Conservation (phyloP, 352 stramenopile species). For the Aphanomyces euteiches region DNA sequence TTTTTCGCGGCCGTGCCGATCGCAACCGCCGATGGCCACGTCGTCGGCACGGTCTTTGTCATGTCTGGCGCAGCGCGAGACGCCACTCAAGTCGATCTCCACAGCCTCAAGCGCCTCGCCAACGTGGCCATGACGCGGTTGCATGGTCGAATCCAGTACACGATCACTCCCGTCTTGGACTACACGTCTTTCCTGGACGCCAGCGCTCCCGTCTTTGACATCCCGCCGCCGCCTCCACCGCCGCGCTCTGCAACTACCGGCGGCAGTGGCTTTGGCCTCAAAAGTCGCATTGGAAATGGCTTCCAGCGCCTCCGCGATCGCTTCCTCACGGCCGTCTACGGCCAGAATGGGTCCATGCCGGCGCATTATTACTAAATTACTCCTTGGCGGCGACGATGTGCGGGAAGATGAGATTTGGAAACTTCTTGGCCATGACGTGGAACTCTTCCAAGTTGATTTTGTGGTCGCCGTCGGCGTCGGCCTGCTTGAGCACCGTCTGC, state of each 20-base stretch:
- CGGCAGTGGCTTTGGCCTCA: neutral
- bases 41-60: conserved; percentile 81
- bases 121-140: conserved; percentile 21
- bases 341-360: neutral
- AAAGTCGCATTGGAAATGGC: neutral
- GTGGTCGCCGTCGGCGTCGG: conserved; percentile 71
- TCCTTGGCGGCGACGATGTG: neutral
- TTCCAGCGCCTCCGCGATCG: conserved; percentile 15
- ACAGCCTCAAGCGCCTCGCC: conserved; percentile 16
- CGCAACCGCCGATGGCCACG: conserved; percentile 68
- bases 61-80: conserved; percentile 40
- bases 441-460: conserved; percentile 85
- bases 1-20: conserved; percentile 82
- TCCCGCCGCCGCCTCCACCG: neutral
- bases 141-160: conserved; percentile 6
- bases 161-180: conserved; percentile 17
- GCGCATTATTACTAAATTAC: neutral
- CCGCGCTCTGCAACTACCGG: neutral
- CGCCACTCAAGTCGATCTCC: conserved; percentile 2
- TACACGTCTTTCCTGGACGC: conserved; percentile 25
- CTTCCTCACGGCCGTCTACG: conserved; percentile 9
- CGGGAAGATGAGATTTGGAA: conserved; percentile 88
- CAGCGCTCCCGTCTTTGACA: neutral
- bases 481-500: conserved; percentile 77
- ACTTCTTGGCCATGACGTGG: conserved; percentile 82